Evolutionary conservation across 495 filamentous ascomycete genomes (phyloP).

Genomic region (Aspergillus wentii): DNA sequence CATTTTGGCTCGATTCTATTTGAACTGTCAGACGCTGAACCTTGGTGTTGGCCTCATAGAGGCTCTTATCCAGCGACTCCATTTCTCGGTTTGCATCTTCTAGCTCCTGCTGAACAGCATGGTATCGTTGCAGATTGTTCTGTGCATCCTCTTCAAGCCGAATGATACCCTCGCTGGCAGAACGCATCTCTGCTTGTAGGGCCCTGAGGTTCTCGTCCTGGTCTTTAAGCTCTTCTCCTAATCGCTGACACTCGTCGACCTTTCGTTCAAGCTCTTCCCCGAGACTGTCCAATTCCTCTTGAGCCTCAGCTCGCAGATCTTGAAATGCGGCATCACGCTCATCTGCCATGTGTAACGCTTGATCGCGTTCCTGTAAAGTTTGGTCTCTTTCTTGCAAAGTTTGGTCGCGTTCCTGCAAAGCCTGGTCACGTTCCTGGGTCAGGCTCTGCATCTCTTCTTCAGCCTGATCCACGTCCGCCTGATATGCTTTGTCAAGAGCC

Average conservation of each 20-base stretch:
- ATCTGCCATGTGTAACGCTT: slow-evolving; percentile 70
- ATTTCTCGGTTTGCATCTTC: slow-evolving; percentile 71
- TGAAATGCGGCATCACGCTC: slow-evolving; percentile 79
- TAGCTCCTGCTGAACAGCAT: slow-evolving; percentile 71
- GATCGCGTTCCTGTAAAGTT: slow-evolving; percentile 78
- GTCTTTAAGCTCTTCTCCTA: slow-evolving; percentile 51
- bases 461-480: slow-evolving; percentile 70
- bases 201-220: slow-evolving; percentile 73
- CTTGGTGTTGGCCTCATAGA: slow-evolving; percentile 78
- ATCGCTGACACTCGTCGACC: slow-evolving; percentile 64
- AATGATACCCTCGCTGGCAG: slow-evolving; percentile 78
- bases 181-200: slow-evolving; percentile 85
- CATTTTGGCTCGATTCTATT: slow-evolving; percentile 84
- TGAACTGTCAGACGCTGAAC: slow-evolving; percentile 81
- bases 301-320: slow-evolving; percentile 70
- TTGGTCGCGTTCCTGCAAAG: slow-evolving; percentile 80
- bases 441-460: slow-evolving; percentile 77
- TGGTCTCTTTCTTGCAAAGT: slow-evolving; percentile 83
- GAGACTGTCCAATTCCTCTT: slow-evolving; percentile 80
- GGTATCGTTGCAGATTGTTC: slow-evolving; percentile 57
- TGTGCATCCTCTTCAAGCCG: slow-evolving; percentile 83
- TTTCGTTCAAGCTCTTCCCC: slow-evolving; percentile 73
- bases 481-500: slow-evolving; percentile 56
- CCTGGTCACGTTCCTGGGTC: slow-evolving; percentile 83
- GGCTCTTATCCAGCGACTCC: slow-evolving; percentile 67